Evolutionary conservation across 441 rosid genomes (phyloP), one percentile per base, ranked within the genome.

Genomic region (Breynia disticha): DNA sequence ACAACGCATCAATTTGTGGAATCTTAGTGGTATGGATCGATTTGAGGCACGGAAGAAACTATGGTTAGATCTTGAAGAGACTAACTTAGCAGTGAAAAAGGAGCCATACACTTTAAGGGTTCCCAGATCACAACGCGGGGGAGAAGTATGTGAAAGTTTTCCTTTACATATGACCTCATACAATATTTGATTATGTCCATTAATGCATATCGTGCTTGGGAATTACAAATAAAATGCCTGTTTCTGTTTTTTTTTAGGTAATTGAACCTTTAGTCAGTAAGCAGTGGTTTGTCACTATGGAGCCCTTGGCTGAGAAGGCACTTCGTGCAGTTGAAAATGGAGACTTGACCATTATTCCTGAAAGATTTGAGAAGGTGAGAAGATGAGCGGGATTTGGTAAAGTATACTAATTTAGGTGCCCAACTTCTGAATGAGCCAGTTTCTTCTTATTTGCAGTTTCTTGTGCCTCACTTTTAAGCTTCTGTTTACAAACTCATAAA

Each of bases 261-360:
- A 83, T 91, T 67, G 98, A 91, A 75, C 98, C 98, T 56, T 70
- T 91, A 57, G 82, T 91, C 43, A 91, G 98, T 62, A 86, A 87
- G 75, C 98, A 91, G 67, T 91, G 98, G 96, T 91, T 91, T 78
- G 89, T 91, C 62, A 78, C 86, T 54, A 91, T 86, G 96, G 94
- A 91, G 54, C 82, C 95, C 66, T 66, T 87, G 72, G 98, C 98
- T 60, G 95, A 86, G 73, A 91, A 87, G 76, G 98, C 96, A 49
- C 95, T 91, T 75, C 79, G 16, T 50, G 95, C 89, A 11, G 98
- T 91, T 73, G 84, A 87, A 50, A 75, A 75, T 42, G 87, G 95
- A 47, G 81, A 87, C 39, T 48, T 91, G 52, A 79, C 81, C 59
- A 83, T 91, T 63, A 60, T 83, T 61, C 98, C 98, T 52, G 95